Conservation (phyloP, 495 filamentous ascomycete species). For the Hypoxylon perforatum region DNA sequence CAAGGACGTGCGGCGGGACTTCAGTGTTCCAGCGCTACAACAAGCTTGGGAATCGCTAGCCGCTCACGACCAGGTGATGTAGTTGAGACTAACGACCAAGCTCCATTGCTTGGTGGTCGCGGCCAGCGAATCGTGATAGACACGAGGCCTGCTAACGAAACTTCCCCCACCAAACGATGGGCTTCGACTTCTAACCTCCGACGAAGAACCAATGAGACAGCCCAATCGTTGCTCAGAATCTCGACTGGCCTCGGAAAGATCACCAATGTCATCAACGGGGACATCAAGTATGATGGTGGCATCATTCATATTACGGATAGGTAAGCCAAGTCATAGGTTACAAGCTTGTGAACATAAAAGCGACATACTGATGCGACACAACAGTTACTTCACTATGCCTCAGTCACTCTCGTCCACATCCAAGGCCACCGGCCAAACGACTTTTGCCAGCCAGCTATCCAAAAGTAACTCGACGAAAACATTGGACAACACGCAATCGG, state of each 20-base stretch:
- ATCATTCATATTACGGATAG: constrained; percentile 47
- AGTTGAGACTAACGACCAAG: constrained; percentile 23
- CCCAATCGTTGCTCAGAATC: constrained; percentile 19
- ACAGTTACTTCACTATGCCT: constrained; percentile 55
- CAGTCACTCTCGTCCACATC: constrained; percentile 49
- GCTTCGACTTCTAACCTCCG: background rate
- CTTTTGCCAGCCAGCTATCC: constrained; percentile 42
- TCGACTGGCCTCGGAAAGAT: constrained; percentile 47
- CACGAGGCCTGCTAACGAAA: constrained; percentile 20
- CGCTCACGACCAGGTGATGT: constrained; percentile 8
- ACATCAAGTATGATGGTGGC: constrained; percentile 47
- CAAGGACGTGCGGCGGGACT: constrained; percentile 13
- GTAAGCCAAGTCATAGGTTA: constrained; percentile 35
- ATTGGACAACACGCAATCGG: constrained; percentile 40
- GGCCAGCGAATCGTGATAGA: constrained; percentile 26
- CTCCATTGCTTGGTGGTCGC: constrained; percentile 3
- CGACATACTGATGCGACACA: background rate
- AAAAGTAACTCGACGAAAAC: constrained; percentile 57
- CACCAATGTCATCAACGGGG: constrained; percentile 44
- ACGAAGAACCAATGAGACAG: constrained; percentile 9
- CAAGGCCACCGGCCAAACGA: constrained; percentile 30
- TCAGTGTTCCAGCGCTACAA: constrained; percentile 16
- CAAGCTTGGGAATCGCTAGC: constrained; percentile 14
- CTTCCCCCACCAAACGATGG: constrained; percentile 22
- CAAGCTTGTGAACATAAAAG: background rate